Evolutionary conservation across 192 early-diverging fungal genomes (phyloP).

Genomic region (Chytriomyces sp.): DNA sequence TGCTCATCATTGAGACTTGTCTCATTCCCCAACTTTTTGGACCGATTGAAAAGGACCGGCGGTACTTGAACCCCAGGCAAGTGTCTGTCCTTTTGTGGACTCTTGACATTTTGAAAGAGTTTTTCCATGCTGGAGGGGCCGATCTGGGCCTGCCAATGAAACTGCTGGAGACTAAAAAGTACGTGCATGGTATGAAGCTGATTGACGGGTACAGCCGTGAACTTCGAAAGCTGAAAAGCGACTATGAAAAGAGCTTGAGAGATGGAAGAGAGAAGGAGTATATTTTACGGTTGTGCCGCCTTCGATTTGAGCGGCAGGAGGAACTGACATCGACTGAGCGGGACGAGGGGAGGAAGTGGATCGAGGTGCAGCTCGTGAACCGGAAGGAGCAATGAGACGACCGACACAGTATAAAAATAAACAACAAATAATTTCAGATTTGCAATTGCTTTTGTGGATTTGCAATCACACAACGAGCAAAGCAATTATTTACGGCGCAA

Average conservation of each 20-base stretch:
- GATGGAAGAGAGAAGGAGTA: conserved; percentile 43
- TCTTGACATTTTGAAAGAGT: conserved; percentile 44
- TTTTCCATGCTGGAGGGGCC: conserved; percentile 58
- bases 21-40: conserved; percentile 58
- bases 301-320: conserved; percentile 44
- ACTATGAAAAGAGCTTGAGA: conserved; percentile 49
- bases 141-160: conserved; percentile 49
- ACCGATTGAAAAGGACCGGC: conserved; percentile 44
- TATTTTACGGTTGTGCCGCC: conserved; percentile 42
- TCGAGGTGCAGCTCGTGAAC: conserved; percentile 41
- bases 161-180: conserved; percentile 45
- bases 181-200: conserved; percentile 33
- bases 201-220: conserved; percentile 37
- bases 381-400: conserved; percentile 32
- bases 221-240: conserved; percentile 41
- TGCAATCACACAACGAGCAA: background rate
- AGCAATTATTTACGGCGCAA: no score
- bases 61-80: conserved; percentile 51
- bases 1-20: conserved; percentile 42
- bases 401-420: background rate
- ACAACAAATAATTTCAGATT: background rate
- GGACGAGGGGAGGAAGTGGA: conserved; percentile 47
- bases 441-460: background rate
- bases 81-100: conserved; percentile 39
- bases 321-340: conserved; percentile 16